Percentiles rank a stretch among this genome's conserved stretches.
These are phyloP conservation scores for Cydonia oblonga DNA, from an alignment of 331 rosid species.

Conservation along the genomic window DNA sequence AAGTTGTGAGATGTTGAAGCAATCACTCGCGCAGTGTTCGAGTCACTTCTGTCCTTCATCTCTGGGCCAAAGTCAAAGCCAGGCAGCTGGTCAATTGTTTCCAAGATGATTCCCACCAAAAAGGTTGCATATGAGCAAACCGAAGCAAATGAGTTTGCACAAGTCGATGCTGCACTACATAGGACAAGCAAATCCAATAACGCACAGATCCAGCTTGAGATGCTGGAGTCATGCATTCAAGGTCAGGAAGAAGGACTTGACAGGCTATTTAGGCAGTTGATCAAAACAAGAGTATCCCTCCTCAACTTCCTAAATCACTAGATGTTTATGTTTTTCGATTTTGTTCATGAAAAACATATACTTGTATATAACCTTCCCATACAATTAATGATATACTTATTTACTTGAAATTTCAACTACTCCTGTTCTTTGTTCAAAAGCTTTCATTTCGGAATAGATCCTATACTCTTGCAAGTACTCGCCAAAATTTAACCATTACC, in stretches of 20 bases:
- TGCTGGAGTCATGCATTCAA: conserved; percentile 19
- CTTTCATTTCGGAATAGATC: background rate
- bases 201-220: conserved; percentile 8
- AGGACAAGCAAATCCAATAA: conserved; percentile 1
- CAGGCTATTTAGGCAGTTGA: conserved; percentile 13
- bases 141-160: conserved; percentile 9
- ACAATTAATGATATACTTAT: background rate
- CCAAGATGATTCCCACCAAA: conserved; percentile 24
- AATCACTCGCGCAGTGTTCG: conserved; percentile 18
- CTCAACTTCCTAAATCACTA: conserved; percentile 30
- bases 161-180: conserved; percentile 9
- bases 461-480: background rate
- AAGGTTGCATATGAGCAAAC: conserved; percentile 13
- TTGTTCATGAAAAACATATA: background rate
- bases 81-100: conserved; percentile 22
- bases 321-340: background rate
- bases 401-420: background rate
- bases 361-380: background rate
- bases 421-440: background rate
- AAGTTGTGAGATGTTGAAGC: conserved; percentile 33
- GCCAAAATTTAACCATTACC: background rate
- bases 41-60: conserved; percentile 23
- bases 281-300: conserved; percentile 26
- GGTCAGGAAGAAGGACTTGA: conserved; percentile 18
- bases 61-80: conserved; percentile 24